Evolutionary conservation across 148 eudicot species (phyloP).

Genomic region (Rhododendron simsii): DNA sequence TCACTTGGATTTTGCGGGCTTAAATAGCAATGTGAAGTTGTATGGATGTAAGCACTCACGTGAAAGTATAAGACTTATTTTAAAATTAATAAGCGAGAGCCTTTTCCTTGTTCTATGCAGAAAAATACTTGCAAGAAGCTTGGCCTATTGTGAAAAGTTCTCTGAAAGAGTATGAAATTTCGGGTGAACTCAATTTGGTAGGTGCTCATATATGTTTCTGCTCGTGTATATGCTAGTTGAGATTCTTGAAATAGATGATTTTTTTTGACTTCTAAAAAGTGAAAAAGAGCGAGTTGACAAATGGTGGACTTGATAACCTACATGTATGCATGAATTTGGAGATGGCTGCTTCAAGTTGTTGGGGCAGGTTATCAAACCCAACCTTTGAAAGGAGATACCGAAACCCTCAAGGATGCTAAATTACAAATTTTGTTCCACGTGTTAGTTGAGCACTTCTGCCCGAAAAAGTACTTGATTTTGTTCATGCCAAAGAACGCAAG

Average conservation of each 20-base stretch:
- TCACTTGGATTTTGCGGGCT: neutral
- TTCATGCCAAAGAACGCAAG: neutral
- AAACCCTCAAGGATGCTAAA: neutral
- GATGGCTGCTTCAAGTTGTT: neutral
- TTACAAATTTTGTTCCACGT: neutral
- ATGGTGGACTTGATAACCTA: neutral
- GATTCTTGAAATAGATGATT: neutral
- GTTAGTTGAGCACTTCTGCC: neutral
- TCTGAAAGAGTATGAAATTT: constrained; percentile 16
- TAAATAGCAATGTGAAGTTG: neutral
- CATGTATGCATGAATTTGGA: neutral
- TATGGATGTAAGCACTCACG: neutral
- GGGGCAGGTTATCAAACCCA: neutral
- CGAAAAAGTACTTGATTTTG: neutral
- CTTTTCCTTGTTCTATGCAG: constrained; percentile 9
- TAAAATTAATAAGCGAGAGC: neutral
- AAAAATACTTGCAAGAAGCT: constrained; percentile 22
- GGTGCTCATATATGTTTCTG: neutral
- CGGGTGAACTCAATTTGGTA: constrained; percentile 10
- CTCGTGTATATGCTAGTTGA: neutral
- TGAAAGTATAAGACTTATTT: neutral
- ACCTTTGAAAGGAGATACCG: neutral
- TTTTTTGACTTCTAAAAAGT: neutral
- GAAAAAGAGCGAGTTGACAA: neutral
- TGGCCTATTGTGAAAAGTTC: constrained; percentile 21